These are phyloP conservation scores for Zygoascus flipseniorum DNA, from an alignment of 805 yeast genomes.

Conservation along the genomic window DNA sequence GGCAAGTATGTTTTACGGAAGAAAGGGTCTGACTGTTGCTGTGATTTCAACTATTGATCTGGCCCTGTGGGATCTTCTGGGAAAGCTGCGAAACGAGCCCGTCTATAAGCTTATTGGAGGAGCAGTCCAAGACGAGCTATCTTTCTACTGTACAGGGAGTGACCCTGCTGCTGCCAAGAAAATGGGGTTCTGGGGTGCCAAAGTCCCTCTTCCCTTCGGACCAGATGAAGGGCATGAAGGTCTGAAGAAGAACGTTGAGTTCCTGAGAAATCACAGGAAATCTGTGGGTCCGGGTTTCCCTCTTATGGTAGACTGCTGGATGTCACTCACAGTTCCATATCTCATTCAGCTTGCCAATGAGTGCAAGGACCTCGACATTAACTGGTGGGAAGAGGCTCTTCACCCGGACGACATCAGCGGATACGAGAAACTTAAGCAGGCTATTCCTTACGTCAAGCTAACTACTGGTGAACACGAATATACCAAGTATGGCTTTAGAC, in stretches of 20 bases:
- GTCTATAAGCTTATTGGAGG: conserved; percentile 47
- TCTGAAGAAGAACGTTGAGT: conserved; percentile 38
- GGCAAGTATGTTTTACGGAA: conserved; percentile 44
- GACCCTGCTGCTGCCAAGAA: conserved; percentile 40
- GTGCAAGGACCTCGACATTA: conserved; percentile 37
- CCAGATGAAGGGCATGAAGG: conserved; percentile 45
- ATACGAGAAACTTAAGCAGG: conserved; percentile 37
- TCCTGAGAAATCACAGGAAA: conserved; percentile 36
- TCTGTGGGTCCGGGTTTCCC: conserved; percentile 46
- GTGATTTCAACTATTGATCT: conserved; percentile 40
- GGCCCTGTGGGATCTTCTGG: conserved; percentile 44
- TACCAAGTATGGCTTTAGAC: conserved; percentile 43
- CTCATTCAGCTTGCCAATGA: conserved; percentile 39
- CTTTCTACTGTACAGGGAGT: conserved; percentile 43
- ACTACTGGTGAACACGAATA: conserved; percentile 49
- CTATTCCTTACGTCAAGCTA: conserved; percentile 40
- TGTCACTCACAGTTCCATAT: conserved; percentile 42
- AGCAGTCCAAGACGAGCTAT: conserved; percentile 37
- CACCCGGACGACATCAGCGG: conserved; percentile 47
- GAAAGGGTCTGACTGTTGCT: conserved; percentile 43
- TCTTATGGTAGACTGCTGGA: conserved; percentile 46
- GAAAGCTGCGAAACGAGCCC: conserved; percentile 42
- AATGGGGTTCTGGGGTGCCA: conserved; percentile 48
- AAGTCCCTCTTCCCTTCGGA: conserved; percentile 43
- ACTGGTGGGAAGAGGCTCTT: conserved; percentile 46